Evolutionary conservation across 2,329 filamentous ascomycete genomes (phyloP).

Genomic region (Nemania diffusa): DNA sequence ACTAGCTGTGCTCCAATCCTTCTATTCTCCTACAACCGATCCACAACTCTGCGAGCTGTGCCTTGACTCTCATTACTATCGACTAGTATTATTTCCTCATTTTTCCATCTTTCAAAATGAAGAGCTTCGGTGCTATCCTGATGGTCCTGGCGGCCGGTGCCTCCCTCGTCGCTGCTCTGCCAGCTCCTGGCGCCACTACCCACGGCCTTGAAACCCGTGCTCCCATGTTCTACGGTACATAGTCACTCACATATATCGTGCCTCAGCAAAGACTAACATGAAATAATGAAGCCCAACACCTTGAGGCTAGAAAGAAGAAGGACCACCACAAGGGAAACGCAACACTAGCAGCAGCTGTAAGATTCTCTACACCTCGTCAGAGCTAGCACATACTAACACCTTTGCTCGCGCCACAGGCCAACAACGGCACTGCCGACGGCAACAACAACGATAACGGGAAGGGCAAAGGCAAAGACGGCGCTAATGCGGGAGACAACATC

Average conservation of each 20-base stretch:
- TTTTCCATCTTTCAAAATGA: slow-evolving; percentile 51
- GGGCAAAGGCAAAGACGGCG: slow-evolving; percentile 6
- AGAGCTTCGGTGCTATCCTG: slow-evolving; percentile 53
- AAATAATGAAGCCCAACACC: slow-evolving; percentile 35
- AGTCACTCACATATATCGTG: not conserved
- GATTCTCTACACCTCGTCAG: not conserved
- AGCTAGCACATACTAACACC: slow-evolving; percentile 4
- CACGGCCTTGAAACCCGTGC: slow-evolving; percentile 31
- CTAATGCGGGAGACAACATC: slow-evolving; percentile 14
- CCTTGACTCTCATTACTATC: slow-evolving; percentile 33
- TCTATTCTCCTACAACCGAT: slow-evolving; percentile 35
- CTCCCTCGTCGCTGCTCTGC: slow-evolving; percentile 48
- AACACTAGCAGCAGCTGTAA: slow-evolving; percentile 23
- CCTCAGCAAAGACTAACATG: slow-evolving; percentile 21
- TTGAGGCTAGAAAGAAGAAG: slow-evolving; percentile 31
- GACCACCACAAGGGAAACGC: slow-evolving; percentile 13
- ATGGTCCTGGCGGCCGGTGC: slow-evolving; percentile 52
- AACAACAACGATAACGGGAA: slow-evolving; percentile 18
- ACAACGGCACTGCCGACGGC: slow-evolving; percentile 34
- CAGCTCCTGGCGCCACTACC: slow-evolving; percentile 29
- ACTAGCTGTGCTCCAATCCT: slow-evolving; percentile 45
- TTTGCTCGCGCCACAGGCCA: slow-evolving; percentile 6
- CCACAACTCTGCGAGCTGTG: slow-evolving; percentile 32
- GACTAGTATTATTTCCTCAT: slow-evolving; percentile 29
- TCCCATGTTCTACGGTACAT: slow-evolving; percentile 22